A percentile compares a stretch with the other conserved stretches of the same genome.
Conservation (phyloP, 2,329 filamentous ascomycete species). For the Septoria petroselini region DNA sequence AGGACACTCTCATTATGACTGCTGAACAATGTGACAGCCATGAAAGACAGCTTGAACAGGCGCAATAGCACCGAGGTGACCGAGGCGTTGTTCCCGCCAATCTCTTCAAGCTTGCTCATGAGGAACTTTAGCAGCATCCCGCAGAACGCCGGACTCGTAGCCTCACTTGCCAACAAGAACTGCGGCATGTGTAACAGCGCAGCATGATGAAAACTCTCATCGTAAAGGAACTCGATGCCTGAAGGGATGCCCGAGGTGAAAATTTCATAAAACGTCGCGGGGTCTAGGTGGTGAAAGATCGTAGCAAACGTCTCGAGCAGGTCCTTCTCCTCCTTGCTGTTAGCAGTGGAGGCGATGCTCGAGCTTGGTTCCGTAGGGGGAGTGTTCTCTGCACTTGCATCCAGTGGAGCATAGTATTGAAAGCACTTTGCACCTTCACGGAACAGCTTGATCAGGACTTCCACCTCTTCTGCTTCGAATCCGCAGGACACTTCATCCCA, state of each 20-base stretch:
- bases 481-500: conserved; percentile 96
- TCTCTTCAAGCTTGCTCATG: conserved; percentile 94
- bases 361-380: conserved; percentile 68
- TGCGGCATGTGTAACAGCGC: conserved; percentile 92
- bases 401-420: conserved; percentile 91
- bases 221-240: conserved; percentile 95
- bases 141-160: conserved; percentile 94
- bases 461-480: conserved; percentile 94
- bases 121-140: conserved; percentile 97
- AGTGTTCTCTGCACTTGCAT: conserved; percentile 66
- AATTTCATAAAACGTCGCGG: conserved; percentile 96
- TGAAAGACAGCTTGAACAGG: conserved; percentile 97
- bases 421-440: conserved; percentile 95
- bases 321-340: conserved; percentile 94
- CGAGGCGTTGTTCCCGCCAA: conserved; percentile 85
- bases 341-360: conserved; percentile 71
- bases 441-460: conserved; percentile 95
- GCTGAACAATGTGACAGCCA: conserved; percentile 97
- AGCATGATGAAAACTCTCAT: conserved; percentile 96
- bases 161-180: conserved; percentile 97
- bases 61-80: conserved; percentile 89
- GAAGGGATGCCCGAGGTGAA: conserved; percentile 52
- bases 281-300: conserved; percentile 97
- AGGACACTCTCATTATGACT: conserved; percentile 93
- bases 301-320: conserved; percentile 96